Conservation (phyloP, 2,329 filamentous ascomycete genomes). For the Penicillium sp. region DNA sequence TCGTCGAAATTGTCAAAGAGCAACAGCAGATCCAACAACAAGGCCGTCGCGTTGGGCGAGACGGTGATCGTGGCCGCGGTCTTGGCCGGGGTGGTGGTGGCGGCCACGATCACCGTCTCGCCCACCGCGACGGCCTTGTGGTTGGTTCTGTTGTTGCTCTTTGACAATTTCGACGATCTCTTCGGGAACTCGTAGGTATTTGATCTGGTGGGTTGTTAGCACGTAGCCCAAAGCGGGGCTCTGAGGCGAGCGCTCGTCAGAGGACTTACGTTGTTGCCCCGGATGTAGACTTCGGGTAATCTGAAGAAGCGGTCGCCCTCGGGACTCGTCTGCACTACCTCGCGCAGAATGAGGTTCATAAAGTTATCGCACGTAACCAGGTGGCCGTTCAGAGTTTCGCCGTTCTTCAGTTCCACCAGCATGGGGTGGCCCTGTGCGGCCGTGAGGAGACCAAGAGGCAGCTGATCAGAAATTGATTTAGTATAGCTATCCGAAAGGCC, state of each 20-base stretch:
- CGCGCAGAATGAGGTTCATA: conserved; percentile 98
- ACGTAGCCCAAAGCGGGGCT: not conserved
- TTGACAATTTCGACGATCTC: conserved; percentile 94
- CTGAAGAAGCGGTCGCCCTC: conserved; percentile 93
- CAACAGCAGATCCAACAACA: too few relatives aligned
- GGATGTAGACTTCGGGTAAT: conserved; percentile 90
- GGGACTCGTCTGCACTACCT: conserved; percentile 93
- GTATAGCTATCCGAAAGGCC: not conserved
- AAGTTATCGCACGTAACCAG: conserved; percentile 97
- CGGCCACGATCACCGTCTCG: conserved; percentile 35
- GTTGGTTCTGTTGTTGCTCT: conserved; percentile 78
- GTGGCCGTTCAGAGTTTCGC: conserved; percentile 95
- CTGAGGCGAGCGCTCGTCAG: not conserved
- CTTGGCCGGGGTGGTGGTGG: too few relatives aligned
- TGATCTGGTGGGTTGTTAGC: conserved; percentile 64
- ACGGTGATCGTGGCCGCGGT: too few relatives aligned
- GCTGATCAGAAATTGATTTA: conserved; percentile 38
- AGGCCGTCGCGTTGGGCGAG: too few relatives aligned
- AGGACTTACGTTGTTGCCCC: conserved; percentile 85
- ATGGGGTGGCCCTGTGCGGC: conserved; percentile 97
- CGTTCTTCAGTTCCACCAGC: conserved; percentile 95
- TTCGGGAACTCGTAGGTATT: conserved; percentile 93
- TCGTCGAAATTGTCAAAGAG: too few relatives aligned
- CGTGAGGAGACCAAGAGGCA: conserved; percentile 76
- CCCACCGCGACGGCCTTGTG: conserved; percentile 42